Evolutionary conservation across 208 protist species (phyloP).

Genomic region (Phytomonas serpens): DNA sequence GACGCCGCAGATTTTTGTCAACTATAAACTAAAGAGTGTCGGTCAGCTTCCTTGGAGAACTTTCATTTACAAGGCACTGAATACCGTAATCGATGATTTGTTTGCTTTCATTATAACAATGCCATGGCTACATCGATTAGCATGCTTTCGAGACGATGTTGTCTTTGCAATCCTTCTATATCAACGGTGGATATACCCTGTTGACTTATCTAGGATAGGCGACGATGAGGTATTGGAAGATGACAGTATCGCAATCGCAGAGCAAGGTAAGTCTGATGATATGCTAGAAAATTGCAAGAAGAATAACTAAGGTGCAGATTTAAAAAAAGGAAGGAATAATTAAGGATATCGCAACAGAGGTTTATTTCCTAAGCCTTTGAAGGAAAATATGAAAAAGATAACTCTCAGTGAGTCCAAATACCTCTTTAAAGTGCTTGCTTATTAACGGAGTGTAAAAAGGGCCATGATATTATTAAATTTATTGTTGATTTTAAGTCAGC

Average conservation of each 20-base stretch:
- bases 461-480: background rate
- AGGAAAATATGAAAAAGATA: background rate
- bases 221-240: slow-evolving; percentile 24
- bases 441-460: background rate
- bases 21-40: slow-evolving; percentile 98
- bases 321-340: background rate
- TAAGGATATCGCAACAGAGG: background rate
- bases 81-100: slow-evolving; percentile 99
- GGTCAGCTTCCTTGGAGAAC: slow-evolving; percentile 96
- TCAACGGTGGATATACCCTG: slow-evolving; percentile 97
- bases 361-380: background rate
- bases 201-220: slow-evolving; percentile 81
- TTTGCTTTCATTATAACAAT: slow-evolving; percentile 99
- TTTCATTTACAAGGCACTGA: slow-evolving; percentile 97
- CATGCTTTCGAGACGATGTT: slow-evolving; percentile 98
- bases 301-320: background rate
- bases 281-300: slow-evolving; percentile 10
- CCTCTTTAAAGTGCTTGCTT: background rate
- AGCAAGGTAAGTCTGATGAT: background rate
- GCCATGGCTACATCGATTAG: slow-evolving; percentile 95
- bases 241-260: slow-evolving; percentile 9
- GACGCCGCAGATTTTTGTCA: slow-evolving; percentile 99
- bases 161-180: slow-evolving; percentile 97
- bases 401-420: background rate
- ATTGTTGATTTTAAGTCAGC: background rate